Conservation (phyloP, 73 alveolate species). For the Tetrahymena malaccensis region DNA sequence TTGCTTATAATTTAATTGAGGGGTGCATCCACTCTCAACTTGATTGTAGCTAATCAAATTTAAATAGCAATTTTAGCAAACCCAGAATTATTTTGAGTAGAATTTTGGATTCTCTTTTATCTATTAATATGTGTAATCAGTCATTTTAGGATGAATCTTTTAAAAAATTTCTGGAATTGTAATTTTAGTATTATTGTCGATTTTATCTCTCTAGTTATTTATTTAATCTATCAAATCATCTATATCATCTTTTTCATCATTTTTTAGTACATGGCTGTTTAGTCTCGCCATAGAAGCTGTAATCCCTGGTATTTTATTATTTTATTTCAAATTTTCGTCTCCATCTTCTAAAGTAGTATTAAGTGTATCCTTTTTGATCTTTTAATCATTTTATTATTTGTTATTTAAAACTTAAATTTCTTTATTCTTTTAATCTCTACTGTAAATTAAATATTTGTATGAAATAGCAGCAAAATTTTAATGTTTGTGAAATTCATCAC, state of each 20-base stretch:
- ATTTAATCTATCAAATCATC: neutral
- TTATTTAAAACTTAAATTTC: neutral
- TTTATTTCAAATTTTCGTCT: neutral
- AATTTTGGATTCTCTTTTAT: neutral
- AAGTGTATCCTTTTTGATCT: neutral
- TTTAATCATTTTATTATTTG: neutral
- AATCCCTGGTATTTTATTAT: neutral
- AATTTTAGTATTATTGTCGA: neutral
- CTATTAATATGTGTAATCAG: neutral
- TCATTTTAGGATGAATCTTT: neutral
- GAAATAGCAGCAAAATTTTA: neutral
- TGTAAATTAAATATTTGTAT: neutral
- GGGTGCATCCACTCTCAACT: neutral
- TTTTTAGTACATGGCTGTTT: neutral
- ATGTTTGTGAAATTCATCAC: neutral
- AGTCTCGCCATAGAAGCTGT: neutral
- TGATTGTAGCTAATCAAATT: neutral
- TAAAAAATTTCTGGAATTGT: neutral
- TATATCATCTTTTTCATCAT: neutral
- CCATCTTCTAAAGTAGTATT: neutral
- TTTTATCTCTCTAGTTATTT: neutral
- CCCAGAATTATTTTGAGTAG: neutral
- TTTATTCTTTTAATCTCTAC: neutral
- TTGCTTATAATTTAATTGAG: neutral
- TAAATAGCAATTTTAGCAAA: neutral